Percentiles rank a stretch among this genome's conserved stretches.
phyloP scores from a whole-genome alignment of 495 filamentous ascomycete genomes.

The Aspergillus bridgeri region DNA sequence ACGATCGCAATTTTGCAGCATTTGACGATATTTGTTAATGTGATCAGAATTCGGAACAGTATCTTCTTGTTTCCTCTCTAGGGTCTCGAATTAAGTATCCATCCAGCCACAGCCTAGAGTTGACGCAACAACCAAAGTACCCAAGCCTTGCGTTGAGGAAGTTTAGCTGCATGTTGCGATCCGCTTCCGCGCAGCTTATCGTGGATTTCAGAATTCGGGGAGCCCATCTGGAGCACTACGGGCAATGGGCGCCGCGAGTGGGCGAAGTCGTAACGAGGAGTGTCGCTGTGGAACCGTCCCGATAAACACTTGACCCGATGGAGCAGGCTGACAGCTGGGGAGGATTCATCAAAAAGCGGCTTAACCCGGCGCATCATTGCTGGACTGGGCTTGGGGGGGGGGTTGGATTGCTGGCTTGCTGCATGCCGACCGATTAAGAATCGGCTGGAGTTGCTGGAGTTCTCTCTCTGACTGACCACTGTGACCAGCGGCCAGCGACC shows the following conservation, averaged over 20 bases:
- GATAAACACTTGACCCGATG: constrained; percentile 30
- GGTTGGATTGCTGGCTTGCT: constrained; percentile 13
- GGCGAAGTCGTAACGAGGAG: constrained; percentile 11
- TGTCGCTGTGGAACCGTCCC: constrained; percentile 26
- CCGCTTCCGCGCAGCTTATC: not conserved
- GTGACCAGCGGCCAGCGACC: not conserved
- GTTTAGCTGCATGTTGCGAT: not conserved
- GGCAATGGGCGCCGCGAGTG: not conserved
- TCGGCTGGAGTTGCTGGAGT: not conserved
- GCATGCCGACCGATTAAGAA: constrained; percentile 15
- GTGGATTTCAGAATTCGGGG: not conserved
- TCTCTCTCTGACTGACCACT: not conserved
- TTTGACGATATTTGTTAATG: not conserved
- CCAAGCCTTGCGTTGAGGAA: not conserved
- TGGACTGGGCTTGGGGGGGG: constrained; percentile 6
- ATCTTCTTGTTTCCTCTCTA: no score
- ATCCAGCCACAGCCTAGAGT: not conserved
- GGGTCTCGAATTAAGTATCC: not conserved
- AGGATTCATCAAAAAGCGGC: constrained; percentile 14
- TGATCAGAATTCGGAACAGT: no score
- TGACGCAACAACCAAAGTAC: not conserved
- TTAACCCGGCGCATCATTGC: constrained; percentile 7
- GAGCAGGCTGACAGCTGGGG: constrained; percentile 24
- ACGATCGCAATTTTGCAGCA: constrained; percentile 30
- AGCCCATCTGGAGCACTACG: not conserved